A percentile compares a stretch with the other conserved stretches of the same genome.
Conservation (phyloP, 1,139 yeast genomes). For the Saccharomyces pastorianus region DNA sequence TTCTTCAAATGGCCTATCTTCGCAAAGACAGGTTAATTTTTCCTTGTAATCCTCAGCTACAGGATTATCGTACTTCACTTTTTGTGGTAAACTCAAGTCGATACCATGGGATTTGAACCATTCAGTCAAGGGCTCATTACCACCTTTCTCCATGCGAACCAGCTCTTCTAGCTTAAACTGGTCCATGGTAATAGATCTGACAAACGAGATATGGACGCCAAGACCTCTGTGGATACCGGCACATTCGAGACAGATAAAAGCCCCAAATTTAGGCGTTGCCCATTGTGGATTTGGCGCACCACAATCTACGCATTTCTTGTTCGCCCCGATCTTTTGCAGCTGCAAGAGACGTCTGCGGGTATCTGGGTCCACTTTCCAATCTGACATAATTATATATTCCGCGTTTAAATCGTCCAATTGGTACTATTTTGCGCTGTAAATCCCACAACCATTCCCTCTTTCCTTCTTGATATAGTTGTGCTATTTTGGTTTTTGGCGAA, state of each 20-base stretch:
- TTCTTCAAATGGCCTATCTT: slow-evolving; percentile 63
- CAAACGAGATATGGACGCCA: slow-evolving; percentile 96
- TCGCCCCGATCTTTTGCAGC: slow-evolving; percentile 71
- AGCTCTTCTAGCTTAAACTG: slow-evolving; percentile 91
- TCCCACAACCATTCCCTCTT: not conserved
- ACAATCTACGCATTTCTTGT: slow-evolving; percentile 91
- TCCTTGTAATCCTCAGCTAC: slow-evolving; percentile 94
- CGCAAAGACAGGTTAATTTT: slow-evolving; percentile 63
- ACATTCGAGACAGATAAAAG: slow-evolving; percentile 92
- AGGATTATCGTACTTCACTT: slow-evolving; percentile 72
- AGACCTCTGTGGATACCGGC: slow-evolving; percentile 94
- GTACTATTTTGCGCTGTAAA: too few species aligned
- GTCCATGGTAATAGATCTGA: slow-evolving; percentile 93
- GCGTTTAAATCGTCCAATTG: not conserved
- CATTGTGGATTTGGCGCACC: slow-evolving; percentile 95
- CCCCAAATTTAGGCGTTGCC: slow-evolving; percentile 98
- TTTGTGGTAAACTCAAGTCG: slow-evolving; percentile 54
- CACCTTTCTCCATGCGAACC: slow-evolving; percentile 88
- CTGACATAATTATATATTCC: slow-evolving; percentile 29
- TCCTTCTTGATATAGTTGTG: not conserved
- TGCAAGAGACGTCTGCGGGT: slow-evolving; percentile 73
- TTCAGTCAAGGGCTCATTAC: slow-evolving; percentile 66
- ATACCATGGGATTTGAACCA: slow-evolving; percentile 72
- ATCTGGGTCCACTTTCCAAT: slow-evolving; percentile 86
- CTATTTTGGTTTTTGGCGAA: not conserved